Evolutionary conservation across 2,329 filamentous ascomycete genomes (phyloP), one percentile per base, ranked within the genome.

Genomic region (Fusarium drepaniforme): DNA sequence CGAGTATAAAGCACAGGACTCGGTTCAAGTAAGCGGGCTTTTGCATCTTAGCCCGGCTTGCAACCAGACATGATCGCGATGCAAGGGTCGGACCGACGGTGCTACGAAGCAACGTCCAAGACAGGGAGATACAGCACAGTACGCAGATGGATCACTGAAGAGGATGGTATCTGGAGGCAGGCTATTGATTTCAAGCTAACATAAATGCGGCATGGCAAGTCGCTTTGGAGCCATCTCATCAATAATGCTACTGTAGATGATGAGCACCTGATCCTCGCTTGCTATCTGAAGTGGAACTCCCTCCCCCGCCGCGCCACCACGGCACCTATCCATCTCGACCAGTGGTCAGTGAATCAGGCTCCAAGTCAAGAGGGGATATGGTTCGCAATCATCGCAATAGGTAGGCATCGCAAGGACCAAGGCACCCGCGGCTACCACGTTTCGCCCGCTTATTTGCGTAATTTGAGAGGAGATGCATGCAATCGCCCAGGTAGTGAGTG

Each of bases 371-470:
- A 53, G 49, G 49, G 49, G 25, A 49, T 40, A 30, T 69, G 65
- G 58, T 66, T 67, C 66, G 71, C 73, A 64, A 69, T 57, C 37
- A 51, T 30, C 9, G 15, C 15, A 49, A 28, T 18, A 49, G 23
- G 23, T 18, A 49, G 23, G 23, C 44, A 53, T 53, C 25, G 59
- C 16, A 18, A 40, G 28, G 49, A 56, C n/a, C 28, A 46, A 37
- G 49, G 64, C 59, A 38, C 63, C 68, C 37, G 64, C 67, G 56
- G 40, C 25, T 30, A 60, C 64, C 61, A 70, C 64, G 66, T 72
- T 66, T 71, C 72, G 66, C 51, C 72, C 64, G 49, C 70, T 64
- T 63, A 35, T 70, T 70, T 62, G 67, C 63, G 40, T 49, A 61
- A 64, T 53, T 35, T 44, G 25, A 40, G 63, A 44, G 28, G 56